Evolutionary conservation across 495 filamentous ascomycete species (phyloP).

Genomic region (Neurospora hispaniola): DNA sequence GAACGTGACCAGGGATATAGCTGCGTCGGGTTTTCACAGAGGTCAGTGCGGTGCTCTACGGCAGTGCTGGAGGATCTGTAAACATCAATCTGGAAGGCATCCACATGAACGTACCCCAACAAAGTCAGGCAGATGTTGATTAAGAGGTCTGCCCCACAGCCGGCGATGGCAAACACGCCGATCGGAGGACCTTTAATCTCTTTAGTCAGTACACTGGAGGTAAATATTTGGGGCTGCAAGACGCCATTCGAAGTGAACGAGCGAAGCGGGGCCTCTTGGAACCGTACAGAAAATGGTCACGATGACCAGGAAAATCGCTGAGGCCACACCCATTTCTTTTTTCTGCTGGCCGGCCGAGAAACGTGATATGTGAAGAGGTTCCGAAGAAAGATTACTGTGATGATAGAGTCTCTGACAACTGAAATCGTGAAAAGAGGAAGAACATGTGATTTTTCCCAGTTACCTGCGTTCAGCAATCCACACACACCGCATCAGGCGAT

Average conservation of each 20-base stretch:
- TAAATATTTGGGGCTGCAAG: not conserved
- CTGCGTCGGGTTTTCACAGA: conserved; percentile 25
- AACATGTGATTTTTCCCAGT: not conserved
- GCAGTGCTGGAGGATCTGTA: not conserved
- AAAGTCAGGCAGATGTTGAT: conserved; percentile 86
- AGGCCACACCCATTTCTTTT: conserved; percentile 43
- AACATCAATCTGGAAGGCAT: not conserved
- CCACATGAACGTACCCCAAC: conserved; percentile 23
- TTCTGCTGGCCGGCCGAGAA: not conserved
- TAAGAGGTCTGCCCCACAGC: conserved; percentile 65
- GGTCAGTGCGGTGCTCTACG: not conserved
- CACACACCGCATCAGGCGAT: conserved; percentile 2
- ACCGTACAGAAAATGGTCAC: conserved; percentile 45
- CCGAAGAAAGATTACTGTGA: not conserved
- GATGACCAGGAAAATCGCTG: conserved; percentile 44
- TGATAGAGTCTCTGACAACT: not conserved
- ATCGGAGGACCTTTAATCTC: conserved; percentile 29
- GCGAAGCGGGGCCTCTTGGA: conserved; percentile 1
- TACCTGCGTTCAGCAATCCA: not conserved
- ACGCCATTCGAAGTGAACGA: not conserved
- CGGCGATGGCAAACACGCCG: conserved; percentile 30
- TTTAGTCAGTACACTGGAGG: not conserved
- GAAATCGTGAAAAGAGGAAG: not conserved
- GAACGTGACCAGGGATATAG: conserved; percentile 71
- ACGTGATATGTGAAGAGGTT: not conserved